Conservation (phyloP, 768 basidiomycete genomes). For the Tubosaeta sp. region DNA sequence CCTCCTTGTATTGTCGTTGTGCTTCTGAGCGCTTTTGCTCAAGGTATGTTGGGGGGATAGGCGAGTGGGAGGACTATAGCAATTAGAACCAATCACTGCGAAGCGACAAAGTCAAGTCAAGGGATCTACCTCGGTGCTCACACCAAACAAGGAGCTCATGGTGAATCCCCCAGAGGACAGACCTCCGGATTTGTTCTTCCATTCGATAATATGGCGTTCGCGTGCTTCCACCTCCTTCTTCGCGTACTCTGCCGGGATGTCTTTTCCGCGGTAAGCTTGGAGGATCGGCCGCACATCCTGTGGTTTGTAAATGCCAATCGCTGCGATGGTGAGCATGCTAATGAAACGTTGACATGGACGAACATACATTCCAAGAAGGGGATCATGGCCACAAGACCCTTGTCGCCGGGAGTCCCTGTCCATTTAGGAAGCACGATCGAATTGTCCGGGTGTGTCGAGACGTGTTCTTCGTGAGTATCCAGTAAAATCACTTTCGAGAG, state of each 20-base stretch:
- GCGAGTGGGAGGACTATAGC: conserved; percentile 22
- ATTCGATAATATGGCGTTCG: conserved; percentile 71
- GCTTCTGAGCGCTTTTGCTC: conserved; percentile 50
- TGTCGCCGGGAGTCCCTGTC: conserved; percentile 74
- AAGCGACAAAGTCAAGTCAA: not conserved
- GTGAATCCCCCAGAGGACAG: conserved; percentile 39
- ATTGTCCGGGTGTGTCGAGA: conserved; percentile 81
- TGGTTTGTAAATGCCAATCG: conserved; percentile 88
- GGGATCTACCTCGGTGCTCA: conserved; percentile 27
- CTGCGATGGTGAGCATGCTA: conserved; percentile 35
- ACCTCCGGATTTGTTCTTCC: conserved; percentile 51
- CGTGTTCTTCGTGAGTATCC: conserved; percentile 80
- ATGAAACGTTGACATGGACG: not conserved
- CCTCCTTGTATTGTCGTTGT: conserved; percentile 48
- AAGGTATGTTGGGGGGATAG: conserved; percentile 46
- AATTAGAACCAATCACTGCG: not conserved
- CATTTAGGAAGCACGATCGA: conserved; percentile 80
- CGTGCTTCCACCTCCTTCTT: conserved; percentile 85
- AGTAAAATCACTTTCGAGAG: conserved; percentile 84
- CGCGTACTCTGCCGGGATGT: conserved; percentile 86
- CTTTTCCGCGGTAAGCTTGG: conserved; percentile 78
- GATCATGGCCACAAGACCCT: conserved; percentile 84
- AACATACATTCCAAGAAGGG: conserved; percentile 89
- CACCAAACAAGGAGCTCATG: conserved; percentile 42
- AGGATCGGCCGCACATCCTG: conserved; percentile 86